These are phyloP conservation scores for Lentinula boryana DNA, from an alignment of 768 basidiomycete genomes.

Conservation along the genomic window DNA sequence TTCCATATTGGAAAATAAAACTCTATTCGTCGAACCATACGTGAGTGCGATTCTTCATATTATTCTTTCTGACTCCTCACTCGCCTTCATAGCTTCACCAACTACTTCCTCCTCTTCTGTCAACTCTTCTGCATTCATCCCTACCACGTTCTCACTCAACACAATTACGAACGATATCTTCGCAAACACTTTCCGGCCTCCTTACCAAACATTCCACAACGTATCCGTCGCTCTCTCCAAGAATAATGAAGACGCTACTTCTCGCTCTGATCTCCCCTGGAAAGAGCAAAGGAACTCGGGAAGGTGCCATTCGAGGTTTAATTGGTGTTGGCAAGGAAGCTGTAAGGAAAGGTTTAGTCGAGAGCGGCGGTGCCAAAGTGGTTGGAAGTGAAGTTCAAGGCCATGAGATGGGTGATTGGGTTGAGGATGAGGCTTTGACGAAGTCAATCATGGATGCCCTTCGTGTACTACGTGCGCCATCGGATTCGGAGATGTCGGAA, in stretches of 20 bases:
- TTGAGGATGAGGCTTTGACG: slow-evolving; percentile 40
- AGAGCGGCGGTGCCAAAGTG: slow-evolving; percentile 72
- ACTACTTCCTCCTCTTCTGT: slow-evolving; percentile 89
- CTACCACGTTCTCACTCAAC: slow-evolving; percentile 69
- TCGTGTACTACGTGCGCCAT: slow-evolving; percentile 48
- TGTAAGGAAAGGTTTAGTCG: slow-evolving; percentile 74
- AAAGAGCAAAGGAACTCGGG: slow-evolving; percentile 75
- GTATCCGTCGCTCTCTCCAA: slow-evolving; percentile 79
- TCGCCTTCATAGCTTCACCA: slow-evolving; percentile 73
- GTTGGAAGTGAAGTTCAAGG: slow-evolving; percentile 60
- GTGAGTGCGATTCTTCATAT: slow-evolving; percentile 44
- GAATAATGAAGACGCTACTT: slow-evolving; percentile 91
- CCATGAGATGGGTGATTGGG: slow-evolving; percentile 13
- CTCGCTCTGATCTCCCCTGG: slow-evolving; percentile 72
- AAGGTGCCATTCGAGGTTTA: slow-evolving; percentile 86
- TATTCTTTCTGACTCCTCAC: not conserved
- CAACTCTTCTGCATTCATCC: slow-evolving; percentile 82
- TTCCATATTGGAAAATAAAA: slow-evolving; percentile 79
- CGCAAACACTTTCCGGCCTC: slow-evolving; percentile 79
- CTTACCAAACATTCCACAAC: slow-evolving; percentile 82
- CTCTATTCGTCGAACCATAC: slow-evolving; percentile 94
- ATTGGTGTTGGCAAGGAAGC: slow-evolving; percentile 83
- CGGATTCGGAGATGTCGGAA: slow-evolving; percentile 54
- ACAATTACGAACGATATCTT: slow-evolving; percentile 72
- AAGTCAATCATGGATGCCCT: slow-evolving; percentile 64